Evolutionary conservation across 2,329 filamentous ascomycete species (phyloP).

Genomic region (Exutisphaerella laricina): DNA sequence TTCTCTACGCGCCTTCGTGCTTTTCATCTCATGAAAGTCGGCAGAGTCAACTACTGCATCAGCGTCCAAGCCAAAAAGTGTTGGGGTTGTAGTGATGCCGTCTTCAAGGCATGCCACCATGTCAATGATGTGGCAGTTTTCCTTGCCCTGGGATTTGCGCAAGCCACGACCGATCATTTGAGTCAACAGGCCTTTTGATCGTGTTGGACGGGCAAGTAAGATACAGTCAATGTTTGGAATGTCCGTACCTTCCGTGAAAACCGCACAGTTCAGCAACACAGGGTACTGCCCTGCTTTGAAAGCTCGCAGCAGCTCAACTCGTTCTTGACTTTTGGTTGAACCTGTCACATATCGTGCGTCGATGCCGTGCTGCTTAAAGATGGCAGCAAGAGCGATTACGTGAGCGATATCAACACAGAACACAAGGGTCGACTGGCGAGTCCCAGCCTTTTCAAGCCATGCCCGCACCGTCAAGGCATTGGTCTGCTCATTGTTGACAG

Average conservation of each 20-base stretch:
- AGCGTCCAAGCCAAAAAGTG: slow-evolving; percentile 87
- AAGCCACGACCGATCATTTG: slow-evolving; percentile 98
- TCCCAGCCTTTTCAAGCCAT: slow-evolving; percentile 70
- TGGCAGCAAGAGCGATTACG: slow-evolving; percentile 65
- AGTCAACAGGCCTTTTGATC: slow-evolving; percentile 85
- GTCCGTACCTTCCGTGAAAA: slow-evolving; percentile 96
- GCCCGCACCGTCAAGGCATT: slow-evolving; percentile 82
- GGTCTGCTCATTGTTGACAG: slow-evolving; percentile 72
- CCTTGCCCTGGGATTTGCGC: slow-evolving; percentile 72
- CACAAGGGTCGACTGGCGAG: slow-evolving; percentile 75
- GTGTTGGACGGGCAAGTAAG: slow-evolving; percentile 78
- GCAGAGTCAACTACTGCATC: slow-evolving; percentile 66
- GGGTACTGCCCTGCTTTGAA: slow-evolving; percentile 75
- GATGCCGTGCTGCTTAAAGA: slow-evolving; percentile 70
- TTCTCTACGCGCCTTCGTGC: slow-evolving; percentile 45
- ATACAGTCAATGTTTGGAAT: slow-evolving; percentile 97
- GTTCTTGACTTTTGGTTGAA: slow-evolving; percentile 63
- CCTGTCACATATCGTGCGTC: slow-evolving; percentile 86
- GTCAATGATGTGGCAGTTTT: slow-evolving; percentile 90
- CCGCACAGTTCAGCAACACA: slow-evolving; percentile 87
- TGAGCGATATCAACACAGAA: slow-evolving; percentile 92
- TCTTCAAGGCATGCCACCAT: slow-evolving; percentile 82
- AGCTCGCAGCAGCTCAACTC: slow-evolving; percentile 64
- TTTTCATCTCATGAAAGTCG: slow-evolving; percentile 56
- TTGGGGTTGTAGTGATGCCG: slow-evolving; percentile 85